A percentile compares a stretch with the other conserved stretches of the same genome.
Evolutionary conservation across 2,329 filamentous ascomycete species (phyloP).

Genomic region (Talaromyces sp.): DNA sequence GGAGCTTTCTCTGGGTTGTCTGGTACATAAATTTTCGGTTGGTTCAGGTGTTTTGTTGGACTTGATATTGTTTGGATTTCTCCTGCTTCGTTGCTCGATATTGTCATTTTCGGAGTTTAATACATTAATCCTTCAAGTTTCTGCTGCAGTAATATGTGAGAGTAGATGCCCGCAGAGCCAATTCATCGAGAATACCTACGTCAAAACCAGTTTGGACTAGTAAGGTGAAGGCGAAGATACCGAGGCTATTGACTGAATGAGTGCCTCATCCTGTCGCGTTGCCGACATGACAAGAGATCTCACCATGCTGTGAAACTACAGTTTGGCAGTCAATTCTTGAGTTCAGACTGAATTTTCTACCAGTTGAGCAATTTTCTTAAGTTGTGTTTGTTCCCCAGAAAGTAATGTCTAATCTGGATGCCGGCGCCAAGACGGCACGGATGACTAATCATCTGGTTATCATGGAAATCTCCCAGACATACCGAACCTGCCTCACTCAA

Average conservation of each 20-base stretch:
- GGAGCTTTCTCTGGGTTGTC: neutral
- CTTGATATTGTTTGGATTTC: neutral
- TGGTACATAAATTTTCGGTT: neutral
- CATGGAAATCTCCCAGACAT: constrained; percentile 37
- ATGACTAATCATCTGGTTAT: constrained; percentile 34
- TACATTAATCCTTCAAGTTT: neutral
- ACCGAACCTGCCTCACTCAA: constrained; percentile 36
- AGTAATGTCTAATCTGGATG: neutral
- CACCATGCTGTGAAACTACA: neutral
- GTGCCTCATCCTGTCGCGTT: neutral
- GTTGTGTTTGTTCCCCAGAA: neutral
- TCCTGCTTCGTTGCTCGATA: constrained; percentile 1
- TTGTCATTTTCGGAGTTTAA: constrained; percentile 4
- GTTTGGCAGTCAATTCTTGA: neutral
- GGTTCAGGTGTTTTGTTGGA: neutral
- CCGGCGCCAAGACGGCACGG: constrained; percentile 10
- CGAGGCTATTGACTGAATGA: neutral
- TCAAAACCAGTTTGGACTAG: too few species aligned
- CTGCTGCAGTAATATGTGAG: neutral
- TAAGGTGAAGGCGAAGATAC: neutral
- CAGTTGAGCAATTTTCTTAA: neutral
- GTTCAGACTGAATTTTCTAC: neutral
- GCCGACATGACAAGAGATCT: neutral
- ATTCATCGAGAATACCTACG: neutral
- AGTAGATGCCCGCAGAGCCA: neutral